phyloP scores from a whole-genome alignment of 2,329 filamentous ascomycete species.

The Alternaria sp. region DNA sequence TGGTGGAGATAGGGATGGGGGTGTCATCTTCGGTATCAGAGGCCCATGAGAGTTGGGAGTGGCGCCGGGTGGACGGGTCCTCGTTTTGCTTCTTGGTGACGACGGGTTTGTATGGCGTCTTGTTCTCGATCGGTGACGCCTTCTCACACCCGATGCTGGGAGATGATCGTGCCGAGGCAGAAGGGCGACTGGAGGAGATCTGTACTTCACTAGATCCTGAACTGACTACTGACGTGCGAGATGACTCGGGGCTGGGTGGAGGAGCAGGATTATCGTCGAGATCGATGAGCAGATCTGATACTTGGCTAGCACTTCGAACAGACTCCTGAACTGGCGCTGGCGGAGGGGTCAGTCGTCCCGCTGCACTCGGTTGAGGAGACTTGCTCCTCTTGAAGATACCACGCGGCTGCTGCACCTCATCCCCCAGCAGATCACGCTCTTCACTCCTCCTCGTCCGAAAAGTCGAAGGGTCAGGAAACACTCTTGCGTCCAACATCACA shows the following conservation, averaged over 20 bases:
- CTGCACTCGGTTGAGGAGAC: neutral
- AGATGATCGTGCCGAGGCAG: neutral
- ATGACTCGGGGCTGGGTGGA: constrained; percentile 4
- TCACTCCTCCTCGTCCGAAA: neutral
- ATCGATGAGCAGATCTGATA: constrained; percentile 15
- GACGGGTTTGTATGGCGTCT: too few relatives aligned
- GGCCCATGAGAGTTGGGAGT: constrained; percentile 14
- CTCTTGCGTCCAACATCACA: neutral
- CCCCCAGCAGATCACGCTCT: neutral
- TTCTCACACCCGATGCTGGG: neutral
- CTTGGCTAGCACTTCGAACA: neutral
- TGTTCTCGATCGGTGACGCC: neutral
- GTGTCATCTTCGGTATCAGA: constrained; percentile 6
- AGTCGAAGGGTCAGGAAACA: constrained; percentile 14
- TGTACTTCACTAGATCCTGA: neutral
- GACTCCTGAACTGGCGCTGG: neutral
- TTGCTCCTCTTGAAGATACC: neutral
- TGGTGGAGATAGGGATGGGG: too few relatives aligned
- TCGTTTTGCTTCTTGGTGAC: neutral
- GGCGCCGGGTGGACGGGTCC: constrained; percentile 1
- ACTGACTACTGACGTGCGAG: neutral
- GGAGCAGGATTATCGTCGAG: constrained; percentile 7
- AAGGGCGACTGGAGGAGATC: neutral
- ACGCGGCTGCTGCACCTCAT: neutral
- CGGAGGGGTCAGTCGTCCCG: neutral